These are phyloP conservation scores for Podila horticola DNA, from an alignment of 192 early-diverging fungal species.

Conservation along the genomic window DNA sequence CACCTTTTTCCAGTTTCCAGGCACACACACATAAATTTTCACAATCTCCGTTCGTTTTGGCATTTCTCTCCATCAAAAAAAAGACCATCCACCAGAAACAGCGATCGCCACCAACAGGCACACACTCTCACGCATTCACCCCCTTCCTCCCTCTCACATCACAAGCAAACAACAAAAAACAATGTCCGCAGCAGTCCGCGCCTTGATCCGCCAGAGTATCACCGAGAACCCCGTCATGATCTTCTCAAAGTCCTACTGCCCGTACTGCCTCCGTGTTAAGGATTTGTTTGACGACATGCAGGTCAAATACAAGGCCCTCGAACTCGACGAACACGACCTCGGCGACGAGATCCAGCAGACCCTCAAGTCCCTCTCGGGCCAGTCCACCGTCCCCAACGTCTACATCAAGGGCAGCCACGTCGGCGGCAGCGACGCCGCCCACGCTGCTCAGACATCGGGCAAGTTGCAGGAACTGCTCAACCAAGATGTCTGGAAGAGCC, in stretches of 20 bases:
- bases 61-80: too few species aligned
- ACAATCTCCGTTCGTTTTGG: too few species aligned
- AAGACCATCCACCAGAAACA: too few species aligned
- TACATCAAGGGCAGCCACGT: conserved; percentile 74
- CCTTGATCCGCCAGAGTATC: conserved; percentile 23
- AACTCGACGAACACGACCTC: conserved; percentile 64
- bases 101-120: too few species aligned
- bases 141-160: too few species aligned
- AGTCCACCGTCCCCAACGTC: conserved; percentile 78
- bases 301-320: conserved; percentile 65
- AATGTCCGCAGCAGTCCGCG: conserved; percentile 14
- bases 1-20: too few species aligned
- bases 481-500: conserved; percentile 42
- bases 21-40: too few species aligned
- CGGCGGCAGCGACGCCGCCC: conserved; percentile 69
- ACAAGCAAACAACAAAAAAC: not conserved
- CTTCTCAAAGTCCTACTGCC: conserved; percentile 81
- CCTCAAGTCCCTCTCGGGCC: conserved; percentile 61
- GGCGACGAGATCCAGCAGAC: conserved; percentile 66
- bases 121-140: too few species aligned
- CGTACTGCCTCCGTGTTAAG: conserved; percentile 70
- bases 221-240: conserved; percentile 59
- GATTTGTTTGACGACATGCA: conserved; percentile 60
- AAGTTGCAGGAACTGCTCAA: conserved; percentile 61
- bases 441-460: conserved; percentile 57